phyloP scores from a whole-genome alignment of 768 basidiomycete species.

The Lactarius psammicola region DNA sequence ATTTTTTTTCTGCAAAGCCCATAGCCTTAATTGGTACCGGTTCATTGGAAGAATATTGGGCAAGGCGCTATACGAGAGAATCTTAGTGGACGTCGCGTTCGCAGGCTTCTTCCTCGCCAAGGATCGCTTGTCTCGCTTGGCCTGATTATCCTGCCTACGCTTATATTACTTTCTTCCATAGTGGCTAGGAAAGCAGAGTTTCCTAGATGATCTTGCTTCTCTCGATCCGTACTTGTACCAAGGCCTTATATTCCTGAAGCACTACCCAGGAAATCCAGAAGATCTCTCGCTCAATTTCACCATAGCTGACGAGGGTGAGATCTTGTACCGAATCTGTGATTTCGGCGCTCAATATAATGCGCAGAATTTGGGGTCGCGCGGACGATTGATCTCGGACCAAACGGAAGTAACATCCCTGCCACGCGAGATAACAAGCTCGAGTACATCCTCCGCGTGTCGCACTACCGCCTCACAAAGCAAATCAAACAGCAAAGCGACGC shows the following conservation, averaged over 20 bases:
- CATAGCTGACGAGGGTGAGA: conserved; percentile 76
- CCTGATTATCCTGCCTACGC: neutral
- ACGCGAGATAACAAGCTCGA: conserved; percentile 85
- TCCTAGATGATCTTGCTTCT: conserved; percentile 88
- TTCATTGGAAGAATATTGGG: conserved; percentile 94
- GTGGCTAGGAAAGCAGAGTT: conserved; percentile 93
- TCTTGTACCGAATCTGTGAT: neutral
- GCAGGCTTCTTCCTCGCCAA: conserved; percentile 94
- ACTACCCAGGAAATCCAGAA: conserved; percentile 81
- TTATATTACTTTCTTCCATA: conserved; percentile 33
- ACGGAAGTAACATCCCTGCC: conserved; percentile 80
- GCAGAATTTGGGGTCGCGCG: conserved; percentile 80
- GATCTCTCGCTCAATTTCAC: conserved; percentile 91
- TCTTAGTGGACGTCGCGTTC: conserved; percentile 91
- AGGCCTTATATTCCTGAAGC: conserved; percentile 90
- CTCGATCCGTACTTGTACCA: conserved; percentile 91
- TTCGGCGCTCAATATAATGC: conserved; percentile 6
- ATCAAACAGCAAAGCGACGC: conserved; percentile 80
- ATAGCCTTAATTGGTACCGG: conserved; percentile 87
- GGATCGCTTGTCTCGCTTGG: conserved; percentile 39
- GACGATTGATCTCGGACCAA: conserved; percentile 73
- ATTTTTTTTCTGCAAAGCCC: conserved; percentile 49
- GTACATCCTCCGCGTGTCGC: conserved; percentile 87
- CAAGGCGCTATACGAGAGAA: conserved; percentile 95
- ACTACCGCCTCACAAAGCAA: conserved; percentile 85